Base-by-base conservation (phyloP, 2,329 filamentous ascomycete species). In the Aspergillus fischeri region DNA sequence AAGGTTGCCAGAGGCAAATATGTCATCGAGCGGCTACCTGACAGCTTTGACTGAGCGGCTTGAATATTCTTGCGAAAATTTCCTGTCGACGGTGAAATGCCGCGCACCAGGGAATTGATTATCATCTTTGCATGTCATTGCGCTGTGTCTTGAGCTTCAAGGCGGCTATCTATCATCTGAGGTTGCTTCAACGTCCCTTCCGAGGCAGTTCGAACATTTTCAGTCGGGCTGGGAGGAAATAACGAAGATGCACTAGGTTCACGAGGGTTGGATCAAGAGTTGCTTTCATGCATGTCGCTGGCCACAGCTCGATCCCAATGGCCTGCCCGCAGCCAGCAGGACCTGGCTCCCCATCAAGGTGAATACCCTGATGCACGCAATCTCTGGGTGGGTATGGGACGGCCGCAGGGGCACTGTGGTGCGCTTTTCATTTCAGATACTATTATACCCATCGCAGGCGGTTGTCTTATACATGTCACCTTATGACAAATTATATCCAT, bases 1-100 rank as follows among this genome's bases (percentile, higher is more conserved):
- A 91, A 87, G 68, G 91, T 94, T 28, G 90, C 89, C 5, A 84
- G 90, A 68, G 91, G 90, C 49, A 97, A 97, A 76, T 97, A 97
- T 75, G 88, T 93, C 50, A 94, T 99, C 69, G 94, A 97, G 81
- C 85, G 92, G 67, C 76, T 97, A 61, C 92, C 92, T 4, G 90
- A 92, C 74, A 91, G 90, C 41, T 90, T 90, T 35, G 87, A 92
- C 54, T 65, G 62, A 54, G 35, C 38, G 44, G 61, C 60, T 81
- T 83, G 2, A 82, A 73, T 50, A 76, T 78, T 90, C 90, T 93
- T 1, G 72, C 78, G 32, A 14, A 0, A 89, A 88, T 69, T 90
- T 83, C 1, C 80, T 75, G 21, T 82, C 77, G 1, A 92, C 81
- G 4, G 83, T 72, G 53, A 93, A 88, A 0, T 84, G 81, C 62